Base-by-base conservation (phyloP, 257 asterid genomes). In the Plantago major region DNA sequence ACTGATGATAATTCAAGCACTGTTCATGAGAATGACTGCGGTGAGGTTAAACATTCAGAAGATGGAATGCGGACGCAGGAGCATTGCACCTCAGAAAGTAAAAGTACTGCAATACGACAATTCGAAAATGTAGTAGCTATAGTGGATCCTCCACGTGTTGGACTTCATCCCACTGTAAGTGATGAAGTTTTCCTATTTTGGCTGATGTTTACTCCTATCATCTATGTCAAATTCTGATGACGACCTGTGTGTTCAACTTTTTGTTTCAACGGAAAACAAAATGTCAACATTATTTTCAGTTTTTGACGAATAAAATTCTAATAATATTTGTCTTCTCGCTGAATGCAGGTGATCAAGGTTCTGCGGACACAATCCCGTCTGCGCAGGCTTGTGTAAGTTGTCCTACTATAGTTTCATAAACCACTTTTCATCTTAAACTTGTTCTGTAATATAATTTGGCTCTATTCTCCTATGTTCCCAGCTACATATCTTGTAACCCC, bases 121-220 rank as follows among this genome's bases (percentile, higher is more conserved):
- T 93, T 83, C 67, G 83, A 80, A 69, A 89, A 93, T 67, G 79
- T 93, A 43, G 96, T 93, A 58, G 97, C 97, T 52, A 85, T 89
- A 73, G 99, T 89, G 58, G 99, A 93, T 75, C 99, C 99, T 73
- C 99, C 99, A 49, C 97, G 99, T 26, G 95, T 71, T 46, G 99
- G 99, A 47, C 99, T 93, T 77, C 99, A 93, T 79, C 96, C 97
- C 76, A 89, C 97, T 60, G 99, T 93, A 79, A 84, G 95, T 78
- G 66, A 58, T 72, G 10, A 48, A 61, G 47, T 68, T 40, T 66
- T 64, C 60, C 14, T 42, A 19, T 33, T 33, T 67, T 45, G 45
- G 15, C 12, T 49, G 38, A 28, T 64, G 10, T 38, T 9, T 3
- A 51, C 43, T 58, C 33, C 46, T 30, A 26, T 46, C 37, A 42